Base-by-base conservation (phyloP, 2,329 filamentous ascomycete species). In the Pestalotiopsis fici region DNA sequence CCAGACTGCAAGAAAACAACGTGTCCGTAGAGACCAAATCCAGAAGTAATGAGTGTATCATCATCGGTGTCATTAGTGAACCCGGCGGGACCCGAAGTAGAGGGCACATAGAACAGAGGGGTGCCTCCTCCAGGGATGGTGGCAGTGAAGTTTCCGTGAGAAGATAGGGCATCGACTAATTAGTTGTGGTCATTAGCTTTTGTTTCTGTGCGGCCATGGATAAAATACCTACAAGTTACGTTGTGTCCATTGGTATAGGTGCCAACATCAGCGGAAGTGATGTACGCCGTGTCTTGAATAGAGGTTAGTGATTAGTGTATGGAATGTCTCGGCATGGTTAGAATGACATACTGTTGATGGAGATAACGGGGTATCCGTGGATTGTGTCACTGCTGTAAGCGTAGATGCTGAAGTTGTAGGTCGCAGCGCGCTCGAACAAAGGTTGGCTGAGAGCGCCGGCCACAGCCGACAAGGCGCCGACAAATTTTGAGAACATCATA, bases 21-120 rank as follows among this genome's bases (percentile, higher is more conserved):
- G 50, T 64, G 39, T 18, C 62, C 62, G 28, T 64, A 64, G 47
- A 64, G 50, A 12, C 62, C 62, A 55, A 64, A 64, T 15, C 62
- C 62, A 37, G 62, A 27, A 12, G 62, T 64, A 18, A 64, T 31
- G 18, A 55, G 13, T n/a, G 43, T 28, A n/a, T 23, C 21, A 39
- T 64, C 50, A 28, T 35, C 28, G 25, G 62, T 64, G 3, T 13
- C 27, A 18, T 56, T 64, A 11, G 62, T 64, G 23, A 64, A 64
- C 11, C 62, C 62, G 4, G 50, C 43, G 4, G 21, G 39, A 25
- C 62, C 62, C 25, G 62, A 64, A 3, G 62, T 55, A 9, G 62
- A 64, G 13, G 62, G 62, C 25, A 64, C 47, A 21, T 64, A 64
- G n/a, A 64, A 56, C 31, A 64, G 47, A 31, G 39, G 54, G 13